These are phyloP conservation scores for Syzygium grande DNA, from an alignment of 345 rosid genomes.

Conservation along the genomic window DNA sequence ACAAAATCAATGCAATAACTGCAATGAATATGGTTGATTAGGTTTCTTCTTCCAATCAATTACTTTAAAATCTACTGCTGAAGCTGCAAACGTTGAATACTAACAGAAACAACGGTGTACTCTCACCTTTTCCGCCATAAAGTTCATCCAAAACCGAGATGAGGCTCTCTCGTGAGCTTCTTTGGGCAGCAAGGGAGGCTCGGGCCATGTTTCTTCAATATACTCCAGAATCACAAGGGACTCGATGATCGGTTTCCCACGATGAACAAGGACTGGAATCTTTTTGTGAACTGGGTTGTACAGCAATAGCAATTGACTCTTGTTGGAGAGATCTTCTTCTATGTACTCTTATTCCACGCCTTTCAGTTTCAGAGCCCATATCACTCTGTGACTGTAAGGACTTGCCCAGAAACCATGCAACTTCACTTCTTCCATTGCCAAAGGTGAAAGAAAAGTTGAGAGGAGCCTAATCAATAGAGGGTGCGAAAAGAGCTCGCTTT, in stretches of 20 bases:
- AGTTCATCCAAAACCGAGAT: slow-evolving; percentile 23
- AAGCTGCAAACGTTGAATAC: not conserved
- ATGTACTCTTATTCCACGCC: slow-evolving; percentile 14
- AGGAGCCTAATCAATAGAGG: not conserved
- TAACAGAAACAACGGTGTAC: not conserved
- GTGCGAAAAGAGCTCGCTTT: not conserved
- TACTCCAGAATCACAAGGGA: slow-evolving; percentile 21
- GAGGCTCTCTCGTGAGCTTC: slow-evolving; percentile 16
- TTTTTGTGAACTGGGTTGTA: slow-evolving; percentile 25
- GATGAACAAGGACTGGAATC: slow-evolving; percentile 29
- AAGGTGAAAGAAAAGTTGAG: not conserved
- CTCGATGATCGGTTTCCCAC: slow-evolving; percentile 19
- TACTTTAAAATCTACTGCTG: not conserved
- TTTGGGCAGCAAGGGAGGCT: slow-evolving; percentile 13
- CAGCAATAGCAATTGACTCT: slow-evolving; percentile 16
- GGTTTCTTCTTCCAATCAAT: not conserved
- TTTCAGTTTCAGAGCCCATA: slow-evolving; percentile 26
- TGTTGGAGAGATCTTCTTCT: slow-evolving; percentile 21
- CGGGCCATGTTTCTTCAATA: slow-evolving; percentile 25
- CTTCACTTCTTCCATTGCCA: slow-evolving; percentile 9
- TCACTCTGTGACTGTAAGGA: slow-evolving; percentile 18
- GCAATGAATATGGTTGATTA: not conserved
- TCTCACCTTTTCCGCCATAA: slow-evolving; percentile 20
- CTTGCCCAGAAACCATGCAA: slow-evolving; percentile 16
- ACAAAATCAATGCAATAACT: not conserved